Evolutionary conservation across 2,329 filamentous ascomycete genomes (phyloP), one percentile per base, ranked within the genome.

Genomic region (Cercospora brassicicola): DNA sequence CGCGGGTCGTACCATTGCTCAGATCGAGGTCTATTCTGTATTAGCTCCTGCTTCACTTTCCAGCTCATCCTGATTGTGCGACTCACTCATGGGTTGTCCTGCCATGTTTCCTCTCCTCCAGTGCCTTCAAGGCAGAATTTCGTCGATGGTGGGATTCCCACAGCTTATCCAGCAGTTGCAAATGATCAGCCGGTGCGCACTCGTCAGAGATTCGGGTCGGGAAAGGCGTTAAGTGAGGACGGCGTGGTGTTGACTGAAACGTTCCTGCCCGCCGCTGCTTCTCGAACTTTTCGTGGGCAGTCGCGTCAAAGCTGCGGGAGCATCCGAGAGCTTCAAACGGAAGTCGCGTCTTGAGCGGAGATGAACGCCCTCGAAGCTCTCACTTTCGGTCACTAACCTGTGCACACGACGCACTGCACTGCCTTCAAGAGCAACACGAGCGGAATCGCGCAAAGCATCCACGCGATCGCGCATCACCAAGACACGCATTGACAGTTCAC

Each of bases 21-120:
- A 94, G 84, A 84, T 94, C 91, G 79, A 94, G 85, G 84, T 94
- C 91, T 94, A 77, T 56, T 36, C 53, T 64, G 9, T 31, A 20
- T 68, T 45, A 66, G 67, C 42, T 42, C 28, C 63, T 59, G 75
- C 56, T 57, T 67, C 45, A 62, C 59, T 64, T 60, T 28, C 69
- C 23, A 64, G 11, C 31, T 20, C 18, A 53, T 45, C 92, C 90
- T 89, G 79, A 92, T 66, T 55, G 23, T 45, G 36, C 62, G 88
- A 89, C 82, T 92, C 84, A 88, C 86, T 86, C 84, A 88, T 84
- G 71, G 71, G 72, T 64, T 72, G 73, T 55, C 86, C 85, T 86
- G 88, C 88, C 64, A 73, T 73, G 18, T 82, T 87, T 31, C 53
- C 65, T 59, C 30, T 57, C 20, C 18, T 64, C 26, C 30, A 61